Evolutionary conservation across 352 stramenopile species (phyloP), one percentile per base, ranked within the genome.

Genomic region (Halophytophthora batemanensis): DNA sequence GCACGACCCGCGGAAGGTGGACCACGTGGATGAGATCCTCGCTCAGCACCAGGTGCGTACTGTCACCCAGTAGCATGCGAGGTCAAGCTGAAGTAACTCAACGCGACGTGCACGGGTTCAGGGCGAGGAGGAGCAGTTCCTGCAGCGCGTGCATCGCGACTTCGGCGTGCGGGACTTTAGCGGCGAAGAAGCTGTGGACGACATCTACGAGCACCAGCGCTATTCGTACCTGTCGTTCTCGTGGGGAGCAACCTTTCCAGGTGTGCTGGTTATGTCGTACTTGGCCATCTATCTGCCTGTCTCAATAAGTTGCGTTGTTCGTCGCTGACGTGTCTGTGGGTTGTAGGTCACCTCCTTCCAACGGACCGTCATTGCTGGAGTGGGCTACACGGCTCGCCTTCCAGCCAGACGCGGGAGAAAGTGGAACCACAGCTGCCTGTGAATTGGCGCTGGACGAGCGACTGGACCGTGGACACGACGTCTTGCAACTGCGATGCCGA

Each of bases 151-250:
- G 23, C 78, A 92, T 48, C 58, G 58, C 13, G 66, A 90, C 42
- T 79, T 80, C 37, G 81, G 74, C 19, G 81, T 83, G 38, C 78
- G 81, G 12, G 81, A 92, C 52, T 84, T 90, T 40, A 68, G 71
- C 37, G 77, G 76, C 7, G 76, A 91, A 52, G 57, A 69, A 28
- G 77, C 76, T 2, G 61, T 89, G 6, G 81, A 92, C 56, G 81
- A 88, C 34, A 58, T 87, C 21, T 92, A 90, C 59, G 81, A 92
- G 54, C 77, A 92, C 48, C 69, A 90, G 50, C 71, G 81, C n/a
- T 92, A 90, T 59, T 89, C 81, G 42, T 90, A 86, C 25, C 48
- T 90, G 33, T 85, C 71, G 28, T 88, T 88, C 45, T 87, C 77
- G 23, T 90, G 74, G 69, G 78, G 81, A 2, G 80, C 74, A 8